Base-by-base conservation (phyloP, 306 rosid species). In the Cicer yamashitae region DNA sequence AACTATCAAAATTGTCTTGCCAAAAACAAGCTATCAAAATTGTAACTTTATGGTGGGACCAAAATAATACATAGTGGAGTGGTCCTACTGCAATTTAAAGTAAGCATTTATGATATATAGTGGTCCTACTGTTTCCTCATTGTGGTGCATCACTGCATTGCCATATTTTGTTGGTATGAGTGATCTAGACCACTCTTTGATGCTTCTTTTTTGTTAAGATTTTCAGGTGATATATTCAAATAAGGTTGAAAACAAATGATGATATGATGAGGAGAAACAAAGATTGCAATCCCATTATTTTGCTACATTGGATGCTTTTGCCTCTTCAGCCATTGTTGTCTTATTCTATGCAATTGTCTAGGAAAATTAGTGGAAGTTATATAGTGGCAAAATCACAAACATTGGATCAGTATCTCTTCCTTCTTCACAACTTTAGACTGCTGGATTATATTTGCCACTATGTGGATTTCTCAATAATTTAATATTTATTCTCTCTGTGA, bases 21-120 rank as follows among this genome's bases (percentile, higher is more conserved):
- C 34, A 30, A 30, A 30, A 30, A 30, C 34, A 3, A 30, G 5
- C 5, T 53, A 52, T 25, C 8, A 46, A 72, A 77, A 17, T 47
- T 60, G 70, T 69, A 57, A 61, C 86, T 83, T 67, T 58, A 50
- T 74, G 83, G 87, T 82, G 87, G 88, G 90, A 64, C 92, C 90
- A 84, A 62, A 72, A 30, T 78, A 37, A 51, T 18, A 51, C 10
- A 14, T 51, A 51, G 5, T 51, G 20, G 57, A 51, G 57, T 60
- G 15, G 44, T 5, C 18, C 18, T 17, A 60, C 43, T 60, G 66
- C 43, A 34, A 30, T 30, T 11, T 34, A 11, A 59, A 59, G 66
- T 6, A 20, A 22, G n/a, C 63, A 59, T 12, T 57, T 59, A 7
- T 22, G 14, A 30, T 9, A 30, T 9, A 56, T 59, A 59, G 18